Percentiles rank a stretch among this genome's conserved stretches.
phyloP scores from a whole-genome alignment of 257 asterid genomes.

The Thymus mandschuricus region DNA sequence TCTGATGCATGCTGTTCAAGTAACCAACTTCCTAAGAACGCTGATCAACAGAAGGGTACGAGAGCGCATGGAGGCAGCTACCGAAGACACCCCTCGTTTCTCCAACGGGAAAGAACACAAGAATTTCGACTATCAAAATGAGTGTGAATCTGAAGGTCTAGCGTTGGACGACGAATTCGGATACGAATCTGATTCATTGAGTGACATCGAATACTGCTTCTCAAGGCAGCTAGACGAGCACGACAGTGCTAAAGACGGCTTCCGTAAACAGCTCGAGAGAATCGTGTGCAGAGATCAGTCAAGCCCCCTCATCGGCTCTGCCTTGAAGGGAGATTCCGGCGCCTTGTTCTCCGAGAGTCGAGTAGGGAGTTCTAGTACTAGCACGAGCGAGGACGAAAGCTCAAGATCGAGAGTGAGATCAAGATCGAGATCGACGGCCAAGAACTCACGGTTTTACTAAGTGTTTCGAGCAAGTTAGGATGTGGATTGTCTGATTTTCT shows the following conservation, averaged over 20 bases:
- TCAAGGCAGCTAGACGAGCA: constrained; percentile 57
- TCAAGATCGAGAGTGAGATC: constrained; percentile 38
- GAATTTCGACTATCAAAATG: constrained; percentile 41
- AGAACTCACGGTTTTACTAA: neutral
- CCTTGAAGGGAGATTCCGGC: constrained; percentile 42
- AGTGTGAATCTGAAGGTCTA: constrained; percentile 47
- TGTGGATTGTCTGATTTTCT: neutral
- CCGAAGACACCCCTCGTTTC: constrained; percentile 45
- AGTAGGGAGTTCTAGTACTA: constrained; percentile 45
- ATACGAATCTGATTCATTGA: constrained; percentile 66
- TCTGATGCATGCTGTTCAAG: constrained; percentile 92
- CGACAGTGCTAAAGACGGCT: constrained; percentile 71
- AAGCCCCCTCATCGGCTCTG: constrained; percentile 46
- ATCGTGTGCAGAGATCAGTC: constrained; percentile 57
- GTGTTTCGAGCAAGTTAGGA: constrained; percentile 7
- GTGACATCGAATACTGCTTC: constrained; percentile 70
- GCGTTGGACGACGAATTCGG: constrained; percentile 37
- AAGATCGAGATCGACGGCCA: constrained; percentile 27
- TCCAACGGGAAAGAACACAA: constrained; percentile 41
- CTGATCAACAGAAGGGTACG: constrained; percentile 60
- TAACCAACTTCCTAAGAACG: constrained; percentile 77
- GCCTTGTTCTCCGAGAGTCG: constrained; percentile 45
- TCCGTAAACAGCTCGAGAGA: constrained; percentile 69
- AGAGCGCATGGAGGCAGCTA: constrained; percentile 61
- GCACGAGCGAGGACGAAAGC: constrained; percentile 60